phyloP scores from a whole-genome alignment of 2,329 filamentous ascomycete species.

The Nannizzia gypsea region DNA sequence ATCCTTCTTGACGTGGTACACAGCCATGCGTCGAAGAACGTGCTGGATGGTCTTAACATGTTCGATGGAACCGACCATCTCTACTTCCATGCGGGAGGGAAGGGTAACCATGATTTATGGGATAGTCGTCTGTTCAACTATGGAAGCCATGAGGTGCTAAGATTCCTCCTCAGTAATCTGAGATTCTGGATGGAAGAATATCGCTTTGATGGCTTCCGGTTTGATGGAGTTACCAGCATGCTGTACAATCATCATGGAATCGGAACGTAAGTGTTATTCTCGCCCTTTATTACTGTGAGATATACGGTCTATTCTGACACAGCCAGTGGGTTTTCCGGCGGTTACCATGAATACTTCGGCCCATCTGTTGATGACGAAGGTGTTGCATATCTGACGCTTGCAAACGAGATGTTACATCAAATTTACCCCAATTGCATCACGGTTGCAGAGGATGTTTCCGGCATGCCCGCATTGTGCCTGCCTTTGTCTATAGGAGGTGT shows the following conservation, averaged over 20 bases:
- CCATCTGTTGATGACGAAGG: slow-evolving; percentile 81
- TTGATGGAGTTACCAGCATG: slow-evolving; percentile 98
- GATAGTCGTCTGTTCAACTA: slow-evolving; percentile 97
- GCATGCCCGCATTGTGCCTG: slow-evolving; percentile 94
- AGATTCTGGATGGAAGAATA: slow-evolving; percentile 99
- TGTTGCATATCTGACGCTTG: slow-evolving; percentile 87
- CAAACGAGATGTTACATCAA: slow-evolving; percentile 89
- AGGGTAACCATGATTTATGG: slow-evolving; percentile 85
- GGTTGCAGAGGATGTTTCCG: slow-evolving; percentile 92
- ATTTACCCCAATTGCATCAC: slow-evolving; percentile 82
- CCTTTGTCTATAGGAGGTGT: slow-evolving; percentile 76
- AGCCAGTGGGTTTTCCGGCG: slow-evolving; percentile 78
- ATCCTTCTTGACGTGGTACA: slow-evolving; percentile 93
- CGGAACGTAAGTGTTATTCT: slow-evolving; percentile 59
- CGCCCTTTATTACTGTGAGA: background rate
- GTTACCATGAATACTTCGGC: slow-evolving; percentile 97
- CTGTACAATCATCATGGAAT: slow-evolving; percentile 93
- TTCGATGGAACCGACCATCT: slow-evolving; percentile 92
- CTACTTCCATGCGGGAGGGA: slow-evolving; percentile 83
- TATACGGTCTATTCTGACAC: background rate
- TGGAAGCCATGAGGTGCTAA: slow-evolving; percentile 80
- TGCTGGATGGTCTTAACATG: slow-evolving; percentile 85
- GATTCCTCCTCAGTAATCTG: slow-evolving; percentile 91
- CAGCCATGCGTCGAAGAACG: slow-evolving; percentile 96
- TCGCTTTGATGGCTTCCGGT: slow-evolving; percentile 89